Conservation (phyloP, 768 basidiomycete species). For the Pleurotus tuber-regium region DNA sequence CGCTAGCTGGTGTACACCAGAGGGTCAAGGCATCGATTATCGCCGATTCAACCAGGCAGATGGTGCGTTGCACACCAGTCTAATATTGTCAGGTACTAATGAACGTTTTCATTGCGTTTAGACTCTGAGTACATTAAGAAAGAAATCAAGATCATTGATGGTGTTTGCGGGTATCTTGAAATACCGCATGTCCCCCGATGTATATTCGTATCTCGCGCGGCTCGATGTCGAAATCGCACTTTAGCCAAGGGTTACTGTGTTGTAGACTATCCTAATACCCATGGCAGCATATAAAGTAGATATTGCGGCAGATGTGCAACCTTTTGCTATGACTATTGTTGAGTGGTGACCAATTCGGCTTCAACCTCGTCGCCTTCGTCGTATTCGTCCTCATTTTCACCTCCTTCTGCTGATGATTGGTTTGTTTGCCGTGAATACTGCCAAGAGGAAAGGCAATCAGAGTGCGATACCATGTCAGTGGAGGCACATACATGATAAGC, state of each 20-base stretch:
- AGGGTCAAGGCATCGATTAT: constrained; percentile 68
- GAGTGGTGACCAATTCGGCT: constrained; percentile 34
- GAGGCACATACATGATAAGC: constrained; percentile 67
- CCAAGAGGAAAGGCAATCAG: neutral
- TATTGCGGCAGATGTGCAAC: constrained; percentile 2
- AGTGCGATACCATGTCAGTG: neutral
- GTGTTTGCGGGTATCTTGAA: constrained; percentile 86
- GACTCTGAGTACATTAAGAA: constrained; percentile 67
- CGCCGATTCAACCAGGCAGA: constrained; percentile 74
- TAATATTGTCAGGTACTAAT: neutral
- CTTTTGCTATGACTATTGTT: constrained; percentile 27
- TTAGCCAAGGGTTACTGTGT: no score
- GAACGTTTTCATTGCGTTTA: constrained; percentile 22
- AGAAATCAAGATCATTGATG: constrained; percentile 83
- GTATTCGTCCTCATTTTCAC: constrained; percentile 25
- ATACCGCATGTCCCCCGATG: constrained; percentile 87
- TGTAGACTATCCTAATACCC: no score
- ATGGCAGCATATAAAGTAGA: neutral
- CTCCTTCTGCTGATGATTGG: constrained; percentile 1
- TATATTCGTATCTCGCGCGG: constrained; percentile 84
- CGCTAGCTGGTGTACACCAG: constrained; percentile 79
- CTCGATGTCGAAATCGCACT: constrained; percentile 85
- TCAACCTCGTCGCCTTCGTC: constrained; percentile 27
- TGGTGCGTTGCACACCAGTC: constrained; percentile 43
- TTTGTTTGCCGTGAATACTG: neutral